Evolutionary conservation across 768 basidiomycete genomes (phyloP).

Genomic region (Saitozyma sp.): DNA sequence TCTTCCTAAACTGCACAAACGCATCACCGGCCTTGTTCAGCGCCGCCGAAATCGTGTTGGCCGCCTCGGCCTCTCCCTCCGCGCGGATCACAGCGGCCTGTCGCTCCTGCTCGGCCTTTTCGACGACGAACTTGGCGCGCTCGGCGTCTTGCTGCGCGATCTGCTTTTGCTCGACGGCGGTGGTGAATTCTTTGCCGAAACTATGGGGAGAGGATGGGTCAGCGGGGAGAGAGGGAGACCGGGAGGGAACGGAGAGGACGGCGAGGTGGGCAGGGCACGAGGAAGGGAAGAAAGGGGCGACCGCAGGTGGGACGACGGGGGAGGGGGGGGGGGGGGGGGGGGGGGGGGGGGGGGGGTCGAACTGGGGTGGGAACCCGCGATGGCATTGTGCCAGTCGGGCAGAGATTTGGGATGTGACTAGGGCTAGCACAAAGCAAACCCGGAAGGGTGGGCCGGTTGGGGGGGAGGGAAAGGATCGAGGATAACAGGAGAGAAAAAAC

Average conservation of each 20-base stretch:
- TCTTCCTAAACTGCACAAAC: constrained; percentile 90
- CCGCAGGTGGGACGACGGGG: no score
- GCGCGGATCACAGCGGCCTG: constrained; percentile 97
- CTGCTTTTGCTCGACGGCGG: constrained; percentile 98
- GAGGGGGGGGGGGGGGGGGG: no score
- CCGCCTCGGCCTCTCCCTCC: constrained; percentile 98
- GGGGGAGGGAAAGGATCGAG: constrained; percentile 5
- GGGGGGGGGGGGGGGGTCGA: no score
- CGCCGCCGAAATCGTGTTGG: constrained; percentile 83
- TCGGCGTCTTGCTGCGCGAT: constrained; percentile 99
- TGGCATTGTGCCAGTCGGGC: no score
- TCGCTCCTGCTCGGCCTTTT: constrained; percentile 99
- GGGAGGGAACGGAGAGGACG: no score
- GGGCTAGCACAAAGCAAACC: constrained; percentile 62
- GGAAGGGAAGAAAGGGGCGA: no score
- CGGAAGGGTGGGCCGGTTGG: background rate
- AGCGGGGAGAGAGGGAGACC: no score
- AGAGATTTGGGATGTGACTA: no score
- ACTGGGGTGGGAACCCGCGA: no score
- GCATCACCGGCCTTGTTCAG: constrained; percentile 93
- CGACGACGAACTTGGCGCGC: constrained; percentile 97
- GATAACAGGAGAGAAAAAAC: no score
- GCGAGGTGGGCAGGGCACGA: no score
- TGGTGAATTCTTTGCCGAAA: constrained; percentile 55
- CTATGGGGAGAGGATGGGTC: constrained; percentile 56